Evolutionary conservation across 2,329 filamentous ascomycete species (phyloP), one percentile per base, ranked within the genome.

Genomic region (Helminthosporium solani): DNA sequence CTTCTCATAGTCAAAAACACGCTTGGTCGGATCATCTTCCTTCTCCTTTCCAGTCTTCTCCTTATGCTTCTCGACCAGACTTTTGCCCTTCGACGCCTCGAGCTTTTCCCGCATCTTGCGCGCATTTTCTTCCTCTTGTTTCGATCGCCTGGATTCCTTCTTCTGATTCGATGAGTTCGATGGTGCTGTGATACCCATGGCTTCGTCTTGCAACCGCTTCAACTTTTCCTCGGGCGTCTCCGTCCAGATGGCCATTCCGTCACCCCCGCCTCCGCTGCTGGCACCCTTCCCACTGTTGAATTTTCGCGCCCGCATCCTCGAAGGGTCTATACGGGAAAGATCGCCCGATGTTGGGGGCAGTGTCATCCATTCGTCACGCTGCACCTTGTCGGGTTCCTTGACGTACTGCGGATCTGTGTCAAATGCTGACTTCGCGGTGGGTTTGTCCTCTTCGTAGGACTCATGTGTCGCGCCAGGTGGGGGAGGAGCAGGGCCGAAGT

Each of bases 151-250:
- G 5, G 70, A 63, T 47, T 68, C 52, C 7, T 63, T 60, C 3
- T 55, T 63, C 30, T 42, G 42, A 28, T 45, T 50, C 30, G 55
- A 52, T 0, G 57, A 40, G 15, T 61, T 60, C 44, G 71, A 64
- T 3, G 76, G 70, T 20, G 73, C 72, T 15, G 73, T 73, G 2
- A 91, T 82, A 0, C 91, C 91, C 57, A 96, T 80, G 9, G 95
- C 87, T 42, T 94, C 83, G 66, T 95, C 84, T 58, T 87, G 85
- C 18, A 96, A 72, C 31, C 89, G 80, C 68, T 86, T 85, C 47
- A 88, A 82, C 69, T 95, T 95, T 71, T 96, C 82, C 66, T 92
- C 88, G 0, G 90, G 88, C 7, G 90, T 96, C 70, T 97, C 92
- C 0, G 89, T 91, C 92, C 92, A 97, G 34, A 92, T 62, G 18